A percentile compares a stretch with the other conserved stretches of the same genome.
phyloP scores from a whole-genome alignment of 305 asterid genomes.

The Fraxinus albicans region DNA sequence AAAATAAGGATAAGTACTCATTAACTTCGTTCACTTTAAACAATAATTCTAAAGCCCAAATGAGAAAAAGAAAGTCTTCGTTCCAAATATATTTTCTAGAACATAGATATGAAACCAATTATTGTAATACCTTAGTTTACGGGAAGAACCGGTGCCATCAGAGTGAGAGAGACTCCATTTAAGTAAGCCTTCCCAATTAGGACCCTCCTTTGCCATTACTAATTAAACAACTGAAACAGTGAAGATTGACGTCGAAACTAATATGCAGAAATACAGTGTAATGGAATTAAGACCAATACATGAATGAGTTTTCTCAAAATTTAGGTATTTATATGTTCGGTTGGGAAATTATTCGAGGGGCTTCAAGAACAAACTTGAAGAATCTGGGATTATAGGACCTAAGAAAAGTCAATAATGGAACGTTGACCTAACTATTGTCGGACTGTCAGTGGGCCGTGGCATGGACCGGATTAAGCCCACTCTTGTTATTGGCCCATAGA shows the following conservation, averaged over 20 bases:
- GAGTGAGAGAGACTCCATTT: slow-evolving; percentile 40
- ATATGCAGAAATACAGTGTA: not conserved
- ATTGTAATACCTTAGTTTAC: slow-evolving; percentile 55
- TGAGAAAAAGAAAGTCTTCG: not conserved
- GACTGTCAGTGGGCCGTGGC: not conserved
- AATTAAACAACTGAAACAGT: slow-evolving; percentile 1
- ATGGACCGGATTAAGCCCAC: not conserved
- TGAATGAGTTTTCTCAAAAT: not conserved
- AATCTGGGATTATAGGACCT: slow-evolving; percentile 20
- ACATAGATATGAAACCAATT: not conserved
- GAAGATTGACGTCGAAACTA: not conserved
- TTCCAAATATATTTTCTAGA: not conserved
- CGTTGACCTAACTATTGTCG: not conserved
- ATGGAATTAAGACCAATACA: not conserved
- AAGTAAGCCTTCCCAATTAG: slow-evolving; percentile 90
- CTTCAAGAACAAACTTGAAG: slow-evolving; percentile 39
- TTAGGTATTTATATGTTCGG: slow-evolving; percentile 13
- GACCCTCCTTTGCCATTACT: slow-evolving; percentile 70
- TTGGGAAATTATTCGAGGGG: not conserved
- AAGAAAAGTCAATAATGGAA: not conserved
- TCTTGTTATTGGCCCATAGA: not conserved
- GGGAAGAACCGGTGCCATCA: not conserved
- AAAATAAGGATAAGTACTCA: not conserved
- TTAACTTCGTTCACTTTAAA: not conserved
- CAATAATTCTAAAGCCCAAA: not conserved